Conservation (phyloP, 768 basidiomycete species). For the Pleurotus salmoneostramineus region DNA sequence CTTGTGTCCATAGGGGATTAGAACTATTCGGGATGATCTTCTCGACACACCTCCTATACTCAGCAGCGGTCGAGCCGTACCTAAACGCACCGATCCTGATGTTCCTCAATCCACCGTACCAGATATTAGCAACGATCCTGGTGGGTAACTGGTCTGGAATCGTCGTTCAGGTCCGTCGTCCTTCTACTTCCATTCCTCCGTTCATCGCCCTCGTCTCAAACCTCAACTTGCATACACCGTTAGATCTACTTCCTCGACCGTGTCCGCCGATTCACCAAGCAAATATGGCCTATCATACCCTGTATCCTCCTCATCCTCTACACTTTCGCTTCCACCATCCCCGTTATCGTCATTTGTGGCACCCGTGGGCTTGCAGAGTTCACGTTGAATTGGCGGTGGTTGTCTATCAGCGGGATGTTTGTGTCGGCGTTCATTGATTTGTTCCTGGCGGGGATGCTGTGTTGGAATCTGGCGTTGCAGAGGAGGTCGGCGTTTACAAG, state of each 20-base stretch:
- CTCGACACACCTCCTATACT: slow-evolving; percentile 23
- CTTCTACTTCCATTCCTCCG: neutral
- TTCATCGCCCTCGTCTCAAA: no score
- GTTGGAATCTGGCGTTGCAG: slow-evolving; percentile 23
- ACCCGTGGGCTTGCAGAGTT: slow-evolving; percentile 10
- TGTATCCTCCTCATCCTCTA: slow-evolving; percentile 6
- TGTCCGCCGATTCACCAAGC: neutral
- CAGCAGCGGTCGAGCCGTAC: slow-evolving; percentile 22
- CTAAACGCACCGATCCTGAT: slow-evolving; percentile 4
- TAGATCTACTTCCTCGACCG: neutral
- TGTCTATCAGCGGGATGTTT: slow-evolving; percentile 24
- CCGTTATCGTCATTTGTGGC: slow-evolving; percentile 19
- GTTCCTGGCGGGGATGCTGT: slow-evolving; percentile 24
- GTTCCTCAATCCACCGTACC: neutral
- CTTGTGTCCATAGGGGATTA: slow-evolving; percentile 14
- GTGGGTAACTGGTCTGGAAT: neutral
- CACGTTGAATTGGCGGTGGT: slow-evolving; percentile 22
- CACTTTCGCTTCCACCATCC: slow-evolving; percentile 24
- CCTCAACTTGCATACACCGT: no score
- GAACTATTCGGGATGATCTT: slow-evolving; percentile 24
- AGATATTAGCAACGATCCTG: neutral
- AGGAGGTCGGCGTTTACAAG: slow-evolving; percentile 14
- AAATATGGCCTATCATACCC: neutral
- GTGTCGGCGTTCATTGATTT: slow-evolving; percentile 25
- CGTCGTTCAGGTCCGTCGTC: neutral